Evolutionary conservation across 2,329 filamentous ascomycete species (phyloP), one percentile per base, ranked within the genome.

Genomic region (Phialocephala subalpina): DNA sequence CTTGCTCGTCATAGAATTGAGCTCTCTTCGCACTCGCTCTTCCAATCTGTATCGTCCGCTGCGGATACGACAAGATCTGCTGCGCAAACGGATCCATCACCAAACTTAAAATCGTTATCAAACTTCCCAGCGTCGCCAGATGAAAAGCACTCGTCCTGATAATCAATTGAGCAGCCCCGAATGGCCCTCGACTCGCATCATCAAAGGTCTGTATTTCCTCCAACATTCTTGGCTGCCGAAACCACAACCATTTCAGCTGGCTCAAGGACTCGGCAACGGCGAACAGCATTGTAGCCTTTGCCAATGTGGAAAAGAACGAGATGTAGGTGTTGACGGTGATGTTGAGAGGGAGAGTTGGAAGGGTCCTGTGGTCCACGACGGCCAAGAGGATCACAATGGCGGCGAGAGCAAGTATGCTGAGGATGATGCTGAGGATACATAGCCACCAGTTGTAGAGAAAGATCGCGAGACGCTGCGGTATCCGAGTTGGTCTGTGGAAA

Each of bases 201-300:
- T 66, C 64, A 29, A 63, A 63, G 4, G 58, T 42, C 29, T 60
- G 45, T 16, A 66, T 49, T 29, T 66, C 64, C 11, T 63, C 25
- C n/a, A 63, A 35, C 9, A 9, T 52, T 45, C 60, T 52, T 6
- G 52, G 45, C 11, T 60, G 25, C 6, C 55, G 58, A 29, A 63
- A 66, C 64, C 60, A 66, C 20, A 66, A 22, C 64, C 64, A 66
- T 38, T 63, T 63, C 25, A 60, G 18, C 49, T 66, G 64, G 47
- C 60, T 63, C n/a, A 66, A 63, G 3, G 35, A 59, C 20, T 62
- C 56, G 12, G 38, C 58, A 14, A 63, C 64, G 5, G 60, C 59
- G 9, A 63, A 40, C 8, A 66, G 29, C 55, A 63, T 56, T 22
- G 64, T 40, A 1, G 52, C 49, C 22, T 58, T 56, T 3, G 60